A percentile compares a stretch with the other conserved stretches of the same genome.
These are phyloP conservation scores for Quercus alba DNA, from an alignment of 306 rosid genomes.

Conservation along the genomic window DNA sequence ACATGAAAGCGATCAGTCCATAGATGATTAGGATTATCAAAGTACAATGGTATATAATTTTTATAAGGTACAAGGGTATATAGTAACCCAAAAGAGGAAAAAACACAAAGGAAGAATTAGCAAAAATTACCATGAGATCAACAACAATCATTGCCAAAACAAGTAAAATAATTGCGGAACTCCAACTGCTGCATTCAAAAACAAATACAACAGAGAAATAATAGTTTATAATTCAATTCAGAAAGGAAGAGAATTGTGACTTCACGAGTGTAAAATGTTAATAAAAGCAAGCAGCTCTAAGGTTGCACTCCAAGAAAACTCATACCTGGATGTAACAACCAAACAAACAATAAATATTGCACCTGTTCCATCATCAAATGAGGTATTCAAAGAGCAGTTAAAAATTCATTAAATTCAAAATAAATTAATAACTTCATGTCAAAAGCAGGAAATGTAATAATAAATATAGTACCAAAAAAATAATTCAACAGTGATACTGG, in stretches of 20 bases:
- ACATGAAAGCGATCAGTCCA: background rate
- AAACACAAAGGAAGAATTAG: constrained; percentile 12
- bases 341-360: constrained; percentile 86
- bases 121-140: constrained; percentile 77
- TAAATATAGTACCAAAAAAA: background rate
- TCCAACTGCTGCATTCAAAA: constrained; percentile 73
- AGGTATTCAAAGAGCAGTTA: constrained; percentile 16
- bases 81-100: background rate
- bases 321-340: constrained; percentile 79
- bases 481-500: background rate
- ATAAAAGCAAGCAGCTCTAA: background rate
- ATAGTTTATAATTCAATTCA: background rate
- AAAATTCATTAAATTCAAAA: background rate
- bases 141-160: constrained; percentile 87
- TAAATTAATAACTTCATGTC: background rate
- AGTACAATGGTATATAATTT: background rate
- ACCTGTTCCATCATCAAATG: constrained; percentile 49
- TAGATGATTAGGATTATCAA: background rate
- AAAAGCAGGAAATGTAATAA: background rate
- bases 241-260: background rate
- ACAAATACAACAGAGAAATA: constrained; percentile 15
- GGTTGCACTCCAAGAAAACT: constrained; percentile 24
- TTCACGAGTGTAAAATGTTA: background rate
- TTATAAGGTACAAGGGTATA: too few relatives aligned
- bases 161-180: constrained; percentile 73